Evolutionary conservation across 116 monocot species (phyloP).

Genomic region (Thalassia testudinum): DNA sequence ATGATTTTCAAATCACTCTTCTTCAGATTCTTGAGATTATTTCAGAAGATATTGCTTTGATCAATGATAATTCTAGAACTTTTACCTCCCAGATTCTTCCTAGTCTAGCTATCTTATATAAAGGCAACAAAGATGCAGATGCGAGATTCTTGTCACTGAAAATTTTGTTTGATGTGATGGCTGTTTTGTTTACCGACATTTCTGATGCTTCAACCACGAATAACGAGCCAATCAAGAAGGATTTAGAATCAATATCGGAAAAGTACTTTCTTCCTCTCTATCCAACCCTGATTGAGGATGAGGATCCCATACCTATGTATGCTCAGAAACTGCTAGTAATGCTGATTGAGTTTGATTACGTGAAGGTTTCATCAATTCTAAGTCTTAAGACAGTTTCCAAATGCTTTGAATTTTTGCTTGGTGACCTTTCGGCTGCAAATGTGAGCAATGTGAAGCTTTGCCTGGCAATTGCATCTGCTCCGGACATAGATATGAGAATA

Average conservation of each 20-base stretch:
- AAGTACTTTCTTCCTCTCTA: constrained; percentile 74
- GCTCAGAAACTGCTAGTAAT: constrained; percentile 94
- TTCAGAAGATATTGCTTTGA: constrained; percentile 53
- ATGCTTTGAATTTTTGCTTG: constrained; percentile 75
- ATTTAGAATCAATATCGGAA: constrained; percentile 46
- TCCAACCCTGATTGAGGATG: constrained; percentile 66
- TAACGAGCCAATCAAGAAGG: constrained; percentile 18
- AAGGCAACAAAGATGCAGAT: constrained; percentile 86
- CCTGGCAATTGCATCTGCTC: constrained; percentile 69
- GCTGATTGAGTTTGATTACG: constrained; percentile 69
- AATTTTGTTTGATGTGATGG: constrained; percentile 75
- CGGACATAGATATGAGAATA: constrained; percentile 67
- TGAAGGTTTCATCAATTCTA: constrained; percentile 66
- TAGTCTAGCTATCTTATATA: constrained; percentile 66
- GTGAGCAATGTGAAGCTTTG: constrained; percentile 94
- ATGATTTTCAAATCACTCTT: constrained; percentile 88
- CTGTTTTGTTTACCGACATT: constrained; percentile 46
- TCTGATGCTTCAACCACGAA: constrained; percentile 11
- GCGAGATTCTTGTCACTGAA: constrained; percentile 94
- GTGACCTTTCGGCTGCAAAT: constrained; percentile 75
- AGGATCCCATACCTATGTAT: constrained; percentile 97
- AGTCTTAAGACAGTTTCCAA: constrained; percentile 53
- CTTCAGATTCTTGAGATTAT: constrained; percentile 69
- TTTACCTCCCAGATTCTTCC: constrained; percentile 67
- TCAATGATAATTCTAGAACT: constrained; percentile 36